These are phyloP conservation scores for Passiflora organensis DNA, from an alignment of 345 rosid genomes.

Conservation along the genomic window DNA sequence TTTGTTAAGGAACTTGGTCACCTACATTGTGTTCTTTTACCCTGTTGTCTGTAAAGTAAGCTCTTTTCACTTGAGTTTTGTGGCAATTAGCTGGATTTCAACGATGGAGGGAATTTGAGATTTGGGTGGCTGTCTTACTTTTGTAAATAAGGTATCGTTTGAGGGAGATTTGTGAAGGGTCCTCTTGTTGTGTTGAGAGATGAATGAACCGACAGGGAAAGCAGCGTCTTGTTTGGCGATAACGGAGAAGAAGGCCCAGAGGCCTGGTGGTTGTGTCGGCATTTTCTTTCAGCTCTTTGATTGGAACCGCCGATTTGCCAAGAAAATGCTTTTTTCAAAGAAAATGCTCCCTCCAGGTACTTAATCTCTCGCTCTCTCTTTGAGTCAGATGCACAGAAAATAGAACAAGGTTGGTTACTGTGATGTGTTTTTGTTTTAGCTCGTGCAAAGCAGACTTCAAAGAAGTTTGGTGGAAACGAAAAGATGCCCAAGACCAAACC, in stretches of 20 bases:
- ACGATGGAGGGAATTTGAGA: constrained; percentile 10
- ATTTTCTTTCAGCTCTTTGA: constrained; percentile 86
- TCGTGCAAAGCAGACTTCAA: constrained; percentile 51
- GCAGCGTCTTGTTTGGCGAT: constrained; percentile 49
- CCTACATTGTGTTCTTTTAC: constrained; percentile 24
- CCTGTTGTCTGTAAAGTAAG: constrained; percentile 6
- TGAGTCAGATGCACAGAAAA: no score
- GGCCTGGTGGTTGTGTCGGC: constrained; percentile 81
- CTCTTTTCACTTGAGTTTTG: constrained; percentile 19
- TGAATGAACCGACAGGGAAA: constrained; percentile 44
- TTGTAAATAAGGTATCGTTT: neutral
- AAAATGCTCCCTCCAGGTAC: constrained; percentile 76
- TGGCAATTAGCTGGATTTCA: neutral
- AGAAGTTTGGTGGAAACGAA: constrained; percentile 70
- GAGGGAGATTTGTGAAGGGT: constrained; percentile 9
- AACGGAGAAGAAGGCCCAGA: constrained; percentile 57
- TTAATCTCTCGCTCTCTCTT: neutral
- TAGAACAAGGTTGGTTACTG: no score
- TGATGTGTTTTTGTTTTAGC: constrained; percentile 33
- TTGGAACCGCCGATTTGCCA: constrained; percentile 80
- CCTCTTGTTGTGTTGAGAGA: constrained; percentile 26
- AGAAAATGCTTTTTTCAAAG: constrained; percentile 73
- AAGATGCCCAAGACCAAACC: constrained; percentile 77
- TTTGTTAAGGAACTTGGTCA: neutral
- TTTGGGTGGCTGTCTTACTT: constrained; percentile 5